Conservation (phyloP, 1,284 basidiomycete species). For the Veloporphyrellus conicus region DNA sequence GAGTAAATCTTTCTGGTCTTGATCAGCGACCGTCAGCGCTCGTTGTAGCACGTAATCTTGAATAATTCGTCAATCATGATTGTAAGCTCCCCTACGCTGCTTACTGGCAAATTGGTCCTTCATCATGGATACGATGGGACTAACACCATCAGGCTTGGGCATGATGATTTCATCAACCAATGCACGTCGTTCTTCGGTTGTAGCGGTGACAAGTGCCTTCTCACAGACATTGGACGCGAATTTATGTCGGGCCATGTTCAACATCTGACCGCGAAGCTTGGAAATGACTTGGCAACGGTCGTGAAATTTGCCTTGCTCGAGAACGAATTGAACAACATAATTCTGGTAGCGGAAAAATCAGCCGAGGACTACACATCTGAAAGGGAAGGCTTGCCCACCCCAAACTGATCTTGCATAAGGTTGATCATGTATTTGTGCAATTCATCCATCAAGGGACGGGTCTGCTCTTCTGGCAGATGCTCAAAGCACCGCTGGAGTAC, state of each 20-base stretch:
- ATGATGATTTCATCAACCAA: constrained; percentile 82
- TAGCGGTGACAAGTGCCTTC: constrained; percentile 75
- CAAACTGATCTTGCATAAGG: constrained; percentile 86
- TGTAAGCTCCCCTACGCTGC: constrained; percentile 30
- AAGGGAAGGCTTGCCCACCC: constrained; percentile 48
- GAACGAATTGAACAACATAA: constrained; percentile 92
- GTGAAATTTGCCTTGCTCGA: constrained; percentile 71
- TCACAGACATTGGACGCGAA: constrained; percentile 98
- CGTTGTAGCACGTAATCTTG: constrained; percentile 80
- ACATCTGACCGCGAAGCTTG: constrained; percentile 74
- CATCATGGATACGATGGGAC: constrained; percentile 75
- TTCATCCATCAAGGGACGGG: constrained; percentile 78
- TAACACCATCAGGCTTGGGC: constrained; percentile 57
- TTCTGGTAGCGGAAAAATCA: constrained; percentile 52
- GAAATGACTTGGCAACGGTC: constrained; percentile 71
- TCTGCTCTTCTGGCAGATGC: constrained; percentile 68
- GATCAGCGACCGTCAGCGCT: constrained; percentile 66
- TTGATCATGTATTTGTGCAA: constrained; percentile 68
- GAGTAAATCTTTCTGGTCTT: constrained; percentile 65
- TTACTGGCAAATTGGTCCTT: constrained; percentile 87
- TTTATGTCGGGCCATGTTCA: constrained; percentile 84
- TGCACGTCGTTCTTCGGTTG: constrained; percentile 55
- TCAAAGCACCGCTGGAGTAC: constrained; percentile 94
- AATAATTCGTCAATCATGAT: constrained; percentile 5
- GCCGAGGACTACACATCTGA: background rate